Base-by-base conservation (phyloP, 257 asterid genomes). In the Ligustrum vulgare region DNA sequence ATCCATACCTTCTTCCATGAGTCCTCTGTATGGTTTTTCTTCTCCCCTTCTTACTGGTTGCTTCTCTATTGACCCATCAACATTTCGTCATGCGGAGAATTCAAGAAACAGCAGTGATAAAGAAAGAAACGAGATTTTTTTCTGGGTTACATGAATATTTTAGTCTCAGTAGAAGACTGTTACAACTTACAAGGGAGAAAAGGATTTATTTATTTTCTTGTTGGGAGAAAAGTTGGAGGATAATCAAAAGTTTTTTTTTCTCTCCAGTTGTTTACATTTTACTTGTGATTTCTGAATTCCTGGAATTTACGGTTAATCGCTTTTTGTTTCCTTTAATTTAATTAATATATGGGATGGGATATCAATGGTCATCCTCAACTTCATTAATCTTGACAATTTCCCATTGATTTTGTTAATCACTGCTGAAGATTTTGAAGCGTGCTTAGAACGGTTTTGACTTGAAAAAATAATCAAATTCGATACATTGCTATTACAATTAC, bases 1-100 rank as follows among this genome's bases (percentile, higher is more conserved):
- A 74, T 66, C 56, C 20, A 49, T 71, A 82, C 86, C 84, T 76
- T 79, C 84, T 56, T 78, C 80, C 86, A 82, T 82, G 84, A 73
- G 70, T 73, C 64, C 41, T n/a, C 72, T 23, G 68, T 43, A 70
- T 49, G 60, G 6, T 62, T 62, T 37, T 32, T 33, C 18, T 28
- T 56, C 39, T 35, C 78, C 68, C 78, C 72, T 47, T 69, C 70
- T 81, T 0, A 45, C 72, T 63, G 45, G 39, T 67, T 25, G 70
- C 63, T n/a, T 58, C 58, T 63, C 72, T 67, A 72, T 67, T 77
- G 78, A 75, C 51, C 78, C 78, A 69, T 82, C 83, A 75, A 72
- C 32, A 64, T 23, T 36, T 33, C 69, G 72, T 62, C 68, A 72
- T 77, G 80, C 86, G 84, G 79, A 79, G 80, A 70, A 79, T 68